These are phyloP conservation scores for Rhizopogon vinicolor DNA, from an alignment of 768 basidiomycete genomes.

Conservation along the genomic window DNA sequence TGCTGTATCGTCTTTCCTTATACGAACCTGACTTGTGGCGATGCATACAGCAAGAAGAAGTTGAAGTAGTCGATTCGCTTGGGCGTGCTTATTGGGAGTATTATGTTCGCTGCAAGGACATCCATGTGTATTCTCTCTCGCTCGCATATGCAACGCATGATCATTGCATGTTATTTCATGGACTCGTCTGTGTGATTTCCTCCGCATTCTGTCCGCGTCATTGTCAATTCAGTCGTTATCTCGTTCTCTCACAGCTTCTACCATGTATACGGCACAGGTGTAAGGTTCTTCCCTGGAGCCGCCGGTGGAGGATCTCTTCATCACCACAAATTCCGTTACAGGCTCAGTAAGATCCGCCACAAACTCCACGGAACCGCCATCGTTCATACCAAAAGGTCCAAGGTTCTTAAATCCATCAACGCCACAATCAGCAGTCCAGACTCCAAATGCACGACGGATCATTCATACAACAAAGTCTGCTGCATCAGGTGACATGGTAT, in stretches of 20 bases:
- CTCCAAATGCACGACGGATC: background rate
- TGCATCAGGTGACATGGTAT: background rate
- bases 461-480: background rate
- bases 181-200: background rate
- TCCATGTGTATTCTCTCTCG: slow-evolving; percentile 17
- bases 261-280: background rate
- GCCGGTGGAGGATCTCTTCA: background rate
- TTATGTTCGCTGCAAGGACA: slow-evolving; percentile 10
- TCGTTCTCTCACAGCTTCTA: background rate
- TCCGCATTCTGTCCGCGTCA: background rate
- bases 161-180: slow-evolving; percentile 1
- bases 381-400: too few species aligned
- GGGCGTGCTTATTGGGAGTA: slow-evolving; percentile 1
- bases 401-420: background rate
- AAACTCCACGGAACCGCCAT: background rate
- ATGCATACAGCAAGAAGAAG: slow-evolving; percentile 79
- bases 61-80: slow-evolving; percentile 63
- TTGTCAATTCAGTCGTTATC: too few species aligned
- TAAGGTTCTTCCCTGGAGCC: background rate
- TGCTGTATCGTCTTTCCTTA: background rate
- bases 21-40: background rate
- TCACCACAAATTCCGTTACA: background rate
- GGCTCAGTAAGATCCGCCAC: background rate
- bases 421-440: background rate
- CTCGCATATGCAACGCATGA: slow-evolving; percentile 16